Evolutionary conservation across 2,329 filamentous ascomycete species (phyloP).

Genomic region (Cercospora sp.): DNA sequence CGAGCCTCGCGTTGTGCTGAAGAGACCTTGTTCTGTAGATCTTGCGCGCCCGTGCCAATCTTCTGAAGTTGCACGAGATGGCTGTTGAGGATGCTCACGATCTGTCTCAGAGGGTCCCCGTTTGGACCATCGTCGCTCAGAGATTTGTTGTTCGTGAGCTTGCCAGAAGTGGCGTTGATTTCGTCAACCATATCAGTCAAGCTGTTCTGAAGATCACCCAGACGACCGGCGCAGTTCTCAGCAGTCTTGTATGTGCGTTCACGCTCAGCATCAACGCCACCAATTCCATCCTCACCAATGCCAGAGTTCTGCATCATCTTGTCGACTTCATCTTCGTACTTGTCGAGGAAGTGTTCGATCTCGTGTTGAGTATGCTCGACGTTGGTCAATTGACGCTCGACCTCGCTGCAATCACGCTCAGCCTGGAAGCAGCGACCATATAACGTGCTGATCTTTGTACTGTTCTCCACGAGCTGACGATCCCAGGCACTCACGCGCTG

Average conservation of each 20-base stretch:
- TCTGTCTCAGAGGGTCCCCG: constrained; percentile 74
- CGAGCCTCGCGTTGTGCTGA: constrained; percentile 78
- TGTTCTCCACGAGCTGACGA: constrained; percentile 86
- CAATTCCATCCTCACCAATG: constrained; percentile 50
- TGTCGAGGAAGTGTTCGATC: constrained; percentile 80
- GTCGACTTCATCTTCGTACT: constrained; percentile 89
- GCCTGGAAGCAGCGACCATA: constrained; percentile 92
- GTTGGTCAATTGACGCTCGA: constrained; percentile 83
- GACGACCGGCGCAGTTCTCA: constrained; percentile 83
- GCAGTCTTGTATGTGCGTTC: constrained; percentile 93
- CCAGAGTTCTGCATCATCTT: constrained; percentile 80
- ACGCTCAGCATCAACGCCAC: constrained; percentile 90
- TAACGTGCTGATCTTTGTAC: constrained; percentile 89
- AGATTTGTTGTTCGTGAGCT: constrained; percentile 71
- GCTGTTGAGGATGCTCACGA: constrained; percentile 90
- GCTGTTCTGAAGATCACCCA: constrained; percentile 93
- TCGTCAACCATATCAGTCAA: constrained; percentile 96
- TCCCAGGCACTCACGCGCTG: constrained; percentile 88
- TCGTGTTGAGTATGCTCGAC: constrained; percentile 95
- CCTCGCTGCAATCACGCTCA: constrained; percentile 86
- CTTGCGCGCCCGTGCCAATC: constrained; percentile 82
- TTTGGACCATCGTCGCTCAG: constrained; percentile 63
- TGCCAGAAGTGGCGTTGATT: constrained; percentile 90
- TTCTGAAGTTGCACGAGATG: constrained; percentile 90
- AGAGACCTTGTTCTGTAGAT: constrained; percentile 77